These are phyloP conservation scores for Pseudocercospora musae DNA, from an alignment of 2,329 filamentous ascomycete species.

Conservation along the genomic window DNA sequence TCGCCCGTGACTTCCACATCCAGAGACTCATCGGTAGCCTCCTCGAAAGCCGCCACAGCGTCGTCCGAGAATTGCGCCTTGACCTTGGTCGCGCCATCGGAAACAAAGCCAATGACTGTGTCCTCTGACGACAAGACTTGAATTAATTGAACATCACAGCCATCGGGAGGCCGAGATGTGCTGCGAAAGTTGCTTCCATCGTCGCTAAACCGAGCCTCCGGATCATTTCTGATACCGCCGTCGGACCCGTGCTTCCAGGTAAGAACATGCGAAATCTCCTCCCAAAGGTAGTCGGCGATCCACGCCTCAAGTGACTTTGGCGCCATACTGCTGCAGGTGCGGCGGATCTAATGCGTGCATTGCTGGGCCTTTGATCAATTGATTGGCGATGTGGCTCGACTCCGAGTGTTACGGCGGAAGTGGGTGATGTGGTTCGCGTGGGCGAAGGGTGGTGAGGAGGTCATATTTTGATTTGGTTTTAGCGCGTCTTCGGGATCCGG, in stretches of 20 bases:
- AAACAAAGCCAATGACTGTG: slow-evolving; percentile 15
- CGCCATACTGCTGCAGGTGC: slow-evolving; percentile 15
- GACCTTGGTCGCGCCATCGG: slow-evolving; percentile 28
- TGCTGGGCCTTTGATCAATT: background rate
- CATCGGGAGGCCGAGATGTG: slow-evolving; percentile 5
- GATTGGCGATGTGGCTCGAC: background rate
- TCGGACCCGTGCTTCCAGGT: slow-evolving; percentile 24
- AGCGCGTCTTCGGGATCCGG: background rate
- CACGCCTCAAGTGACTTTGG: slow-evolving; percentile 26
- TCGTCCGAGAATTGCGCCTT: slow-evolving; percentile 26
- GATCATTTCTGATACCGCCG: slow-evolving; percentile 26
- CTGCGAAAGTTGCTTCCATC: slow-evolving; percentile 35
- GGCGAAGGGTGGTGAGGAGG: background rate
- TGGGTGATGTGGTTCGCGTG: background rate
- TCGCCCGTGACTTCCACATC: slow-evolving; percentile 26
- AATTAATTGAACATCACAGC: slow-evolving; percentile 23
- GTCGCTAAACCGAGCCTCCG: slow-evolving; percentile 26
- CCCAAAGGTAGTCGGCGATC: slow-evolving; percentile 28
- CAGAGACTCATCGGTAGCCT: slow-evolving; percentile 23
- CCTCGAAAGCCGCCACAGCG: slow-evolving; percentile 24
- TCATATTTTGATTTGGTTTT: too few relatives aligned
- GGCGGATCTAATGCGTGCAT: slow-evolving; percentile 6
- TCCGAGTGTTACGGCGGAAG: background rate
- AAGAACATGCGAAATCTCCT: slow-evolving; percentile 28
- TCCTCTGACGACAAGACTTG: slow-evolving; percentile 20